These are phyloP conservation scores for Gelatoporia subvermispora DNA, from an alignment of 768 basidiomycete genomes.

Conservation along the genomic window DNA sequence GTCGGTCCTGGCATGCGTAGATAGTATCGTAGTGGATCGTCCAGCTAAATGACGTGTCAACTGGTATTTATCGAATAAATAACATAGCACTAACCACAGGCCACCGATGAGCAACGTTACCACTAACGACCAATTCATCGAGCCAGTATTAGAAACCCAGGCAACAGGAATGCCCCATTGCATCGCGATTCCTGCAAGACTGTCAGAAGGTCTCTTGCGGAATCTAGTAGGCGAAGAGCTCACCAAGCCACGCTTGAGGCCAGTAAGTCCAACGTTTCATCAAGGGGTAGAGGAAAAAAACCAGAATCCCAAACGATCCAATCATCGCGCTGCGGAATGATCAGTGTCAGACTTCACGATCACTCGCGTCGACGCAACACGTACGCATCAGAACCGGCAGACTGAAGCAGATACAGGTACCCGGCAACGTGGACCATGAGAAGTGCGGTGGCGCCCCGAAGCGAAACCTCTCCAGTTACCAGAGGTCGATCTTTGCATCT, in stretches of 20 bases:
- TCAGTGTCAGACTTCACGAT: constrained; percentile 1
- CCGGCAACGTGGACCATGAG: constrained; percentile 12
- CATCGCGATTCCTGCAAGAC: background rate
- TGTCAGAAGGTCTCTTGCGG: background rate
- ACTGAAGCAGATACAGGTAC: background rate
- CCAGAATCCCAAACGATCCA: constrained; percentile 13
- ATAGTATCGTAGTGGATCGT: constrained; percentile 56
- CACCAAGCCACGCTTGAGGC: constrained; percentile 60
- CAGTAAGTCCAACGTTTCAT: constrained; percentile 55
- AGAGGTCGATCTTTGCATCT: constrained; percentile 28
- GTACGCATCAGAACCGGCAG: constrained; percentile 1
- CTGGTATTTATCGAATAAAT: constrained; percentile 7
- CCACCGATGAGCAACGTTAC: constrained; percentile 13
- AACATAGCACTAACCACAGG: constrained; percentile 13
- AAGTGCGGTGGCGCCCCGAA: constrained; percentile 22
- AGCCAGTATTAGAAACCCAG: constrained; percentile 36
- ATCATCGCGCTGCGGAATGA: constrained; percentile 6
- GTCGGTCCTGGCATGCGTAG: constrained; percentile 75
- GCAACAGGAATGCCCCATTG: constrained; percentile 25
- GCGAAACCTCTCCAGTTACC: constrained; percentile 23
- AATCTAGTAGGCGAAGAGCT: background rate
- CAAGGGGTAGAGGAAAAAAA: constrained; percentile 38
- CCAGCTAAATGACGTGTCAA: constrained; percentile 26
- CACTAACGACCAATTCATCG: constrained; percentile 20
- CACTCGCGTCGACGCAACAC: background rate